Conservation (phyloP, 2,329 filamentous ascomycete genomes). For the Chrysosporium queenslandicum region DNA sequence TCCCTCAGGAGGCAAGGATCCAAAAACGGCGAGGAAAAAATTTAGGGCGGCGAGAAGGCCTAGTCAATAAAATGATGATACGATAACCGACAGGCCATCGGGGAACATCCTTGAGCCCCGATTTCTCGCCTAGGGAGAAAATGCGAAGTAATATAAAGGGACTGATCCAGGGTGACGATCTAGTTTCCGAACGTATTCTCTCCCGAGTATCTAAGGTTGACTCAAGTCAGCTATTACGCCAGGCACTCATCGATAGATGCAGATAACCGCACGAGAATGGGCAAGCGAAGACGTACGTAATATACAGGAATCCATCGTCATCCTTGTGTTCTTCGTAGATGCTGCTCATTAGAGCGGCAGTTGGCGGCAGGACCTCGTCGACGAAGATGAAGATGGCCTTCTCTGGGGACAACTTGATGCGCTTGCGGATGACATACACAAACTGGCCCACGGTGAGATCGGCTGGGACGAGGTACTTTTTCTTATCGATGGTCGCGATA, state of each 20-base stretch:
- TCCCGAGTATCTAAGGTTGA: slow-evolving; percentile 63
- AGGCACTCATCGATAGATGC: not conserved
- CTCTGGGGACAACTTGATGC: slow-evolving; percentile 98
- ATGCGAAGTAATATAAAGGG: too few species aligned
- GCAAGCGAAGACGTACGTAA: slow-evolving; percentile 55
- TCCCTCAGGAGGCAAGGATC: not conserved
- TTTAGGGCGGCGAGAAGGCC: not conserved
- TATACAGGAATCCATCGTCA: slow-evolving; percentile 86
- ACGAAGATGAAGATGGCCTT: slow-evolving; percentile 99
- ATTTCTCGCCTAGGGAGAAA: not conserved
- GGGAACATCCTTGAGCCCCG: not conserved
- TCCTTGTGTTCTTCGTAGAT: slow-evolving; percentile 99
- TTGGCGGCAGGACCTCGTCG: slow-evolving; percentile 92
- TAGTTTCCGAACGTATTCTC: slow-evolving; percentile 87
- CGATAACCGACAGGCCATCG: not conserved
- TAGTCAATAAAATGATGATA: not conserved
- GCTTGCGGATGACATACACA: slow-evolving; percentile 99
- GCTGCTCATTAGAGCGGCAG: slow-evolving; percentile 95
- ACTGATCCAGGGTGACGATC: not conserved
- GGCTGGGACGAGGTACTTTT: slow-evolving; percentile 97
- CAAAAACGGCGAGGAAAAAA: not conserved
- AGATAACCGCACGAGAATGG: not conserved
- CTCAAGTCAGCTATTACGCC: slow-evolving; percentile 15
- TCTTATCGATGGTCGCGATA: slow-evolving; percentile 99
- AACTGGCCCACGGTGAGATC: slow-evolving; percentile 98